Evolutionary conservation across 2,329 filamentous ascomycete genomes (phyloP), one percentile per base, ranked within the genome.

Genomic region (Dactylella cylindrospora): DNA sequence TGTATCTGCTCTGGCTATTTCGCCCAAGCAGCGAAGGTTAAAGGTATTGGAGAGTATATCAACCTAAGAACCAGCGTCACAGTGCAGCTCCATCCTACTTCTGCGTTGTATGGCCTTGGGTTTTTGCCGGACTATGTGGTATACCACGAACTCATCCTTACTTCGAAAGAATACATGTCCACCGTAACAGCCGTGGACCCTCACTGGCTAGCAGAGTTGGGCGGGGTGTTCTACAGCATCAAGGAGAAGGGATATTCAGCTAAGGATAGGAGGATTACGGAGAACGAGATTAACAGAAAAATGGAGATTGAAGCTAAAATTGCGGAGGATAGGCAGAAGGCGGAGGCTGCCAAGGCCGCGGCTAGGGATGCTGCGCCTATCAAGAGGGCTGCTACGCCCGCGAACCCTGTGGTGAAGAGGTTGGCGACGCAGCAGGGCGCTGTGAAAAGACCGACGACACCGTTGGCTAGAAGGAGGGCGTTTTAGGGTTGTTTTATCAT

Each of bases 1-100:
- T 97, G 91, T 72, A 95, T 98, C 71, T 98, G 94, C 76, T 90
- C 88, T 0, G 93, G 93, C 9, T 98, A 95, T 77, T 98, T 97
- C 75, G 91, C 97, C 71, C 93, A 98, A 76, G 93, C 93, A 4
- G 93, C 93, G 23, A 90, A 90, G 70, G 90, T 94, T 66, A 95
- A 95, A 75, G 94, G 93, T 2, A 88, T 96, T 12, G 93, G 93
- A 68, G 94, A 98, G 74, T 98, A 97, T 75, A 85, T 95, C 75
- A 98, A 98, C 72, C 79, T 98, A 28, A 85, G 93, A 17, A 98
- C 93, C 0, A 93, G 88, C 70, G 90, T 98, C 2, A 90, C 87
- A 1, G 88, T 98, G 50, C 90, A 95, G 72, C 79, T 98, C 23
- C 94, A 98, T 72, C 93, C 93, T 1, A 98, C 93, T 0, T 90